Base-by-base conservation (phyloP, 148 eudicot species). In the Silene latifolia region DNA sequence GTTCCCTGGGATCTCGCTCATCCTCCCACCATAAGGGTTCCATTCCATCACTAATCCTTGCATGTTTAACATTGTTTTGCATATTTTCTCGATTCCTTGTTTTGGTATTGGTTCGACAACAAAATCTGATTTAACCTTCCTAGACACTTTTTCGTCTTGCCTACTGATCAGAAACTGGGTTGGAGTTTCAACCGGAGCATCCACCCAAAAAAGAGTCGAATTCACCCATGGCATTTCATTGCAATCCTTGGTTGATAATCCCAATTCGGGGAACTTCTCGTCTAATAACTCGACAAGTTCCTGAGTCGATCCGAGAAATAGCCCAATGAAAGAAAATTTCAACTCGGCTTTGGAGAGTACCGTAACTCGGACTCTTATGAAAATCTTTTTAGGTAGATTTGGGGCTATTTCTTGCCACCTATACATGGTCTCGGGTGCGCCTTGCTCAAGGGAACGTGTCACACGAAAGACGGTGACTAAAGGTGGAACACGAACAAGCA, bases 71-170 rank as follows among this genome's bases (percentile, higher is more conserved):
- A 77, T 20, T 23, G 63, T 24, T 9, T 62, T 29, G 62, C 44
- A 63, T 35, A 77, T 29, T 21, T 51, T 12, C 24, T 63, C 63
- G 54, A 71, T 27, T 1, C 70, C 56, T 3, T 20, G 42, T 51
- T 21, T 17, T 11, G 75, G 69, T 62, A 77, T 71, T 14, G 56
- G 63, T 48, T 71, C n/a, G 56, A 20, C 35, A 18, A 29, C 70
- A 35, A 63, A 71, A 63, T 77, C 75, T 8, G 80, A 77, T 63
- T 77, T 77, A 17, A 71, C 80, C 59, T 77, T 77, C 35, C 80
- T 63, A 8, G 71, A 35, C 18, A 71, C 21, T 21, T 21, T 63
- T 51, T 63, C 62, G 17, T 77, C 63, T 29, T 77, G 21, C 12
- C 77, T 47, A 48, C 74, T 67, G 8, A 63, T 51, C 1, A 77